Evolutionary conservation across 306 rosid genomes (phyloP).

Genomic region (Aeschynomene evenia): DNA sequence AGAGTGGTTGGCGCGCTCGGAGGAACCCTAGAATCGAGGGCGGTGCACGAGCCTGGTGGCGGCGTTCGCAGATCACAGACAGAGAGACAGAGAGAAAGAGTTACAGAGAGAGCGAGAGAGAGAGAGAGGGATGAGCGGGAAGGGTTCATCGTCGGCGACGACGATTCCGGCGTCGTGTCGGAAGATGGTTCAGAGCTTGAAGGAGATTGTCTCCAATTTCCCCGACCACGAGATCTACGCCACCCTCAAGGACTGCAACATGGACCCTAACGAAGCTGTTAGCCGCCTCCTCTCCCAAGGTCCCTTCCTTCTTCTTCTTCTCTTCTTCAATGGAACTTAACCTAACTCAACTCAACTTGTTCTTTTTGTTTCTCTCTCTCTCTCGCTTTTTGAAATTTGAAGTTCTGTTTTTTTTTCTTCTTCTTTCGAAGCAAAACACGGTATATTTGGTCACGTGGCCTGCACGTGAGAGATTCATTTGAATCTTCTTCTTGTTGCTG

Average conservation of each 20-base stretch:
- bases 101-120: not conserved
- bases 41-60: not conserved
- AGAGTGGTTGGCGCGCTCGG: conserved; percentile 19
- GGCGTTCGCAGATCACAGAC: not conserved
- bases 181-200: conserved; percentile 81
- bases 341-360: not conserved
- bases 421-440: not conserved
- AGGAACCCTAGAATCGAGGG: conserved; percentile 22
- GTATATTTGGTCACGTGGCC: not conserved
- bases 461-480: not conserved
- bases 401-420: too few species aligned
- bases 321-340: not conserved
- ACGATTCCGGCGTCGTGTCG: conserved; percentile 61
- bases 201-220: conserved; percentile 70
- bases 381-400: too few species aligned
- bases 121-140: conserved; percentile 51
- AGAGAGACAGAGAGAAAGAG: not conserved
- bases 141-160: conserved; percentile 55
- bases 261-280: conserved; percentile 89
- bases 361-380: too few species aligned
- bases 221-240: conserved; percentile 85
- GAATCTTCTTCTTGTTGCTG: not conserved
- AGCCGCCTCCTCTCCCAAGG: conserved; percentile 83
- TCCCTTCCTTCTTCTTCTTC: conserved; percentile 16
- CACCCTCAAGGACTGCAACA: conserved; percentile 71